phyloP scores from a whole-genome alignment of 2,329 filamentous ascomycete genomes.

The Coleophoma eucalyptorum region DNA sequence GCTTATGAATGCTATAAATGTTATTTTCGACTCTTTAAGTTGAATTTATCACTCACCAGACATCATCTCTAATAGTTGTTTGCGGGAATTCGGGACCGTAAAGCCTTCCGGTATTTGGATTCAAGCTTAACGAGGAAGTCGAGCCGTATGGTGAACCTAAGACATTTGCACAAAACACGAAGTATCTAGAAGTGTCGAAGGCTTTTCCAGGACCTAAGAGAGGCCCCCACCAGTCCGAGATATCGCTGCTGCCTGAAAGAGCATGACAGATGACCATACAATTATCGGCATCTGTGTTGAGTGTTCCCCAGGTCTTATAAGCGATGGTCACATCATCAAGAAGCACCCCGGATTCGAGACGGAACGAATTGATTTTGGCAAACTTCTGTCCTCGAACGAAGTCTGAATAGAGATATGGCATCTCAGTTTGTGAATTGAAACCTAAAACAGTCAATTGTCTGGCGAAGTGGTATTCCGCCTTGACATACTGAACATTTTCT shows the following conservation, averaged over 20 bases:
- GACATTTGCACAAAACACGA: constrained; percentile 78
- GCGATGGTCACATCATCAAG: constrained; percentile 71
- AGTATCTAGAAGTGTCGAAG: constrained; percentile 77
- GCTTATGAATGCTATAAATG: constrained; percentile 36
- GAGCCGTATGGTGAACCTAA: constrained; percentile 78
- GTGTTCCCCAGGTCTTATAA: constrained; percentile 58
- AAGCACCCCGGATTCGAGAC: constrained; percentile 81
- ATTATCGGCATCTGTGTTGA: constrained; percentile 55
- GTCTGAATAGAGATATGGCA: constrained; percentile 13
- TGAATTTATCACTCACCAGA: constrained; percentile 58
- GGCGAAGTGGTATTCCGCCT: no score
- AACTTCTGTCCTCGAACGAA: constrained; percentile 55
- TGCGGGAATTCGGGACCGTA: constrained; percentile 95
- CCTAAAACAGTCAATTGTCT: no score
- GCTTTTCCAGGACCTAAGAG: constrained; percentile 71
- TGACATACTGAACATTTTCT: no score
- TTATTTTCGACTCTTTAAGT: constrained; percentile 30
- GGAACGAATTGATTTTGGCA: constrained; percentile 78
- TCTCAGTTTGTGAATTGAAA: no score
- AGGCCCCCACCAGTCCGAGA: constrained; percentile 82
- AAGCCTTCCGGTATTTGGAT: constrained; percentile 59
- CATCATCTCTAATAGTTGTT: constrained; percentile 90
- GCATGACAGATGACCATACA: constrained; percentile 75
- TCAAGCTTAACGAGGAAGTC: constrained; percentile 77
- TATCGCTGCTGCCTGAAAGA: constrained; percentile 76